Evolutionary conservation across 495 filamentous ascomycete species (phyloP).

Genomic region (Tetracladium marchalianum): DNA sequence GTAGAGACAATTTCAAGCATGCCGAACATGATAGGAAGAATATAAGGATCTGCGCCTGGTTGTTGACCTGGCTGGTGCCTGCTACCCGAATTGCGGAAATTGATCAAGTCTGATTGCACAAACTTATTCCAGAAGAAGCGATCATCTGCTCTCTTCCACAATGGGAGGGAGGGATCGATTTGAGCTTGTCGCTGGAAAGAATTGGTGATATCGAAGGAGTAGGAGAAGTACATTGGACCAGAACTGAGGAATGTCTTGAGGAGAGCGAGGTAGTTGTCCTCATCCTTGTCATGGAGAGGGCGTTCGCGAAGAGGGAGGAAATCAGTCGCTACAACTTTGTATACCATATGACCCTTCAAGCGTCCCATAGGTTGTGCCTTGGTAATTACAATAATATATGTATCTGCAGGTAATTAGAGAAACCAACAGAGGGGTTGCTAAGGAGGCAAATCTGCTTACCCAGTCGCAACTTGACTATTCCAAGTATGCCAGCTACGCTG

Average conservation of each 20-base stretch:
- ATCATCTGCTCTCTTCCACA: constrained; percentile 92
- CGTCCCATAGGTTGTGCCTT: constrained; percentile 87
- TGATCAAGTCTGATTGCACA: constrained; percentile 80
- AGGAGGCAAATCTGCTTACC: constrained; percentile 40
- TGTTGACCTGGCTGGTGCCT: constrained; percentile 54
- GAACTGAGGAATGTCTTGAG: constrained; percentile 69
- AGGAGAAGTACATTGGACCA: constrained; percentile 95
- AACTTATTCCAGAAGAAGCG: constrained; percentile 98
- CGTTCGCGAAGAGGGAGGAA: constrained; percentile 91
- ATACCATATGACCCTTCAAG: constrained; percentile 85
- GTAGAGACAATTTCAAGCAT: constrained; percentile 81
- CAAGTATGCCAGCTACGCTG: constrained; percentile 89
- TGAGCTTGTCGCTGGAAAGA: constrained; percentile 86
- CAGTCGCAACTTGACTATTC: constrained; percentile 79
- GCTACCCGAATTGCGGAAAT: constrained; percentile 53
- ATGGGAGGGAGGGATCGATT: constrained; percentile 51
- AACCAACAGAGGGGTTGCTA: neutral
- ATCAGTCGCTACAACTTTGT: constrained; percentile 84
- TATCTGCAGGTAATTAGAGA: constrained; percentile 49
- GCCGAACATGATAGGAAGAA: constrained; percentile 88
- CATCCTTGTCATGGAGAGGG: constrained; percentile 80
- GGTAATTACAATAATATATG: constrained; percentile 93
- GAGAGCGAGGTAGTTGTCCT: constrained; percentile 78
- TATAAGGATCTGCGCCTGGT: constrained; percentile 78
- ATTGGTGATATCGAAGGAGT: constrained; percentile 90